A percentile compares a stretch with the other conserved stretches of the same genome.
phyloP scores from a whole-genome alignment of 345 rosid species.

The Citrus trifoliata region DNA sequence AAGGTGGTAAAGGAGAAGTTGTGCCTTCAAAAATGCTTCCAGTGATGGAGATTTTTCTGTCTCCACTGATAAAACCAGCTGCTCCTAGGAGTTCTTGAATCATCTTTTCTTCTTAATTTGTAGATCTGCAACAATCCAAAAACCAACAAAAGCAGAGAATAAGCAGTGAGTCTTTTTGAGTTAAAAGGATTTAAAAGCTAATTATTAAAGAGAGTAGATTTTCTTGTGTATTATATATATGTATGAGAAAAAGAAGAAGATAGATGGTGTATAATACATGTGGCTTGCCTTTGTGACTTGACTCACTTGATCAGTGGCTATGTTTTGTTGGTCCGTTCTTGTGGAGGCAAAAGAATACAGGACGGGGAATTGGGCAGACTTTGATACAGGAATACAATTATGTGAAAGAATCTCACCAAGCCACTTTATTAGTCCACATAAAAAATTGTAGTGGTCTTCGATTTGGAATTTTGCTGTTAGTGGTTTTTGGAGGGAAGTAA shows the following conservation, averaged over 20 bases:
- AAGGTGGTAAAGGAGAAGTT: constrained; percentile 22
- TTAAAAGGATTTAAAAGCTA: constrained; percentile 30
- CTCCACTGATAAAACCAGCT: constrained; percentile 39
- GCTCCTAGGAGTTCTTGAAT: constrained; percentile 69
- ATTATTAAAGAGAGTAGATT: constrained; percentile 37
- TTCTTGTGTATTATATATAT: constrained; percentile 29
- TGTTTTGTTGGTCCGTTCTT: constrained; percentile 9
- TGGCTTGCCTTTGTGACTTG: constrained; percentile 27
- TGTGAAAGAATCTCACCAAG: background rate
- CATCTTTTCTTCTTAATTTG: constrained; percentile 40
- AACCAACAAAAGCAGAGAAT: constrained; percentile 43
- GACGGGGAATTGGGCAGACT: constrained; percentile 15
- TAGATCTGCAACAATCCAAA: constrained; percentile 64
- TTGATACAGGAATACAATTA: constrained; percentile 20
- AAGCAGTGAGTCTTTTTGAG: constrained; percentile 32
- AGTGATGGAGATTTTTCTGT: constrained; percentile 34
- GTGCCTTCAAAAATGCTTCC: constrained; percentile 48
- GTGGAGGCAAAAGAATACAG: constrained; percentile 25
- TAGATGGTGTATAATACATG: constrained; percentile 17
- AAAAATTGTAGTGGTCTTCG: constrained; percentile 17
- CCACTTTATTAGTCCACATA: constrained; percentile 10
- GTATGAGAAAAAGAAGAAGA: constrained; percentile 5
- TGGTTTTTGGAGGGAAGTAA: constrained; percentile 23
- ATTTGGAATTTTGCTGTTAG: constrained; percentile 34
- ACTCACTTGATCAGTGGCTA: constrained; percentile 16